phyloP scores from a whole-genome alignment of 352 stramenopile species.

The Pythium monospermum region DNA sequence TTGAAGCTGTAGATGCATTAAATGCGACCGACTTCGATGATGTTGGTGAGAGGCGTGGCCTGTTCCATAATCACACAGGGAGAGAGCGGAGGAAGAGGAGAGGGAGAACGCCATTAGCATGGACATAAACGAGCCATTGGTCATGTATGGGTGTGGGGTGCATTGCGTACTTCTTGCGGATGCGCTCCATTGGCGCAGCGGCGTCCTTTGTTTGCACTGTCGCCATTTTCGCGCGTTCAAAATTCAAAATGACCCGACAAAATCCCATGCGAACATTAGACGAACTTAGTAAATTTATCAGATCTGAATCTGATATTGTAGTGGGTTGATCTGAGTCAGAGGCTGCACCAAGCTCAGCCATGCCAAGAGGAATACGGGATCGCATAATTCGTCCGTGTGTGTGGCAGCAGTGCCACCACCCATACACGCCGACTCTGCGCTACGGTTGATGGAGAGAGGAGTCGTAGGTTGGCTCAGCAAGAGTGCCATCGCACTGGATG shows the following conservation, averaged over 20 bases:
- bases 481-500: constrained; percentile 54
- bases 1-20: background rate
- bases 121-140: background rate
- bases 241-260: constrained; percentile 12
- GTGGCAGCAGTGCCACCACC: no score
- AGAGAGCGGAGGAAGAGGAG: background rate
- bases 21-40: background rate
- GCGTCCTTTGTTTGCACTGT: constrained; percentile 3
- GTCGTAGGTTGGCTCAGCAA: constrained; percentile 28
- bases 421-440: no score
- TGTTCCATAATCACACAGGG: background rate
- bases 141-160: background rate
- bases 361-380: constrained; percentile 53
- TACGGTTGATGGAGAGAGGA: no score
- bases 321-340: constrained; percentile 45
- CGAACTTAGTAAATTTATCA: constrained; percentile 2
- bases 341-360: constrained; percentile 78
- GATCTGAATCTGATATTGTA: constrained; percentile 22
- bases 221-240: constrained; percentile 3
- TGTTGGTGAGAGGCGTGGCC: constrained; percentile 10
- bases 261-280: constrained; percentile 5
- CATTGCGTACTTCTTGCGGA: constrained; percentile 25
- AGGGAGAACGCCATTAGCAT: background rate
- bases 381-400: no score
- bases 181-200: constrained; percentile 5